Percentiles rank a stretch among this genome's conserved stretches.
Conservation (phyloP, 805 yeast species). For the Yarrowia alimentaria region DNA sequence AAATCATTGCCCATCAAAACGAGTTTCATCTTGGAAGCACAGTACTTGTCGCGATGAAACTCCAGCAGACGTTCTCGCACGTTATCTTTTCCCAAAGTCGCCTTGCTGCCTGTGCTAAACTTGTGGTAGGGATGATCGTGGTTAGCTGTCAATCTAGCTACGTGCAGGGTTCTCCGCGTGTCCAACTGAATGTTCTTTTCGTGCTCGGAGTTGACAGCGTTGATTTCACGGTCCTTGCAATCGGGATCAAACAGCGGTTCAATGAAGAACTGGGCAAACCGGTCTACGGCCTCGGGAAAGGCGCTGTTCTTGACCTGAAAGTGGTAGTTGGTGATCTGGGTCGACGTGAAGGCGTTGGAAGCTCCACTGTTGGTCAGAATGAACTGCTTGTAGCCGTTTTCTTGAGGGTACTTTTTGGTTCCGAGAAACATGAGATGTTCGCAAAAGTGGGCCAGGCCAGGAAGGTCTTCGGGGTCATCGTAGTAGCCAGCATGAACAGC, state of each 20-base stretch:
- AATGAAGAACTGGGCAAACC: slow-evolving; percentile 91
- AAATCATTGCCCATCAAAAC: slow-evolving; percentile 79
- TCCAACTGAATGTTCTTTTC: slow-evolving; percentile 91
- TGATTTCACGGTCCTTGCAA: slow-evolving; percentile 87
- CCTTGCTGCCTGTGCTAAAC: slow-evolving; percentile 84
- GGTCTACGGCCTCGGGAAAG: slow-evolving; percentile 81
- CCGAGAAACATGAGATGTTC: slow-evolving; percentile 85
- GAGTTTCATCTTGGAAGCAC: slow-evolving; percentile 84
- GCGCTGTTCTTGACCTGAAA: slow-evolving; percentile 78
- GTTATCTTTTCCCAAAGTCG: slow-evolving; percentile 77
- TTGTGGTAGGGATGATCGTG: slow-evolving; percentile 78
- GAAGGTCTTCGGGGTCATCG: slow-evolving; percentile 65
- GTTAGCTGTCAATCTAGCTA: slow-evolving; percentile 72
- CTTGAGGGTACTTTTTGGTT: slow-evolving; percentile 69
- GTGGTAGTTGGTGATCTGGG: slow-evolving; percentile 84
- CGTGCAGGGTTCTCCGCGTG: slow-evolving; percentile 80
- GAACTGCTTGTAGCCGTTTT: slow-evolving; percentile 69
- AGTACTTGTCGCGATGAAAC: slow-evolving; percentile 68
- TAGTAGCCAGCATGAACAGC: slow-evolving; percentile 79
- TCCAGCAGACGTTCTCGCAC: slow-evolving; percentile 78
- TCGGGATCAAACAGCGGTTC: slow-evolving; percentile 68
- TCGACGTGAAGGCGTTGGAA: slow-evolving; percentile 88
- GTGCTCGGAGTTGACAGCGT: slow-evolving; percentile 94
- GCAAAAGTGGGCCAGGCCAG: slow-evolving; percentile 87
- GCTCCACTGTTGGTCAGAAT: slow-evolving; percentile 81